Conservation (phyloP, 2,329 filamentous ascomycete genomes). For the Geosmithia putterillii region DNA sequence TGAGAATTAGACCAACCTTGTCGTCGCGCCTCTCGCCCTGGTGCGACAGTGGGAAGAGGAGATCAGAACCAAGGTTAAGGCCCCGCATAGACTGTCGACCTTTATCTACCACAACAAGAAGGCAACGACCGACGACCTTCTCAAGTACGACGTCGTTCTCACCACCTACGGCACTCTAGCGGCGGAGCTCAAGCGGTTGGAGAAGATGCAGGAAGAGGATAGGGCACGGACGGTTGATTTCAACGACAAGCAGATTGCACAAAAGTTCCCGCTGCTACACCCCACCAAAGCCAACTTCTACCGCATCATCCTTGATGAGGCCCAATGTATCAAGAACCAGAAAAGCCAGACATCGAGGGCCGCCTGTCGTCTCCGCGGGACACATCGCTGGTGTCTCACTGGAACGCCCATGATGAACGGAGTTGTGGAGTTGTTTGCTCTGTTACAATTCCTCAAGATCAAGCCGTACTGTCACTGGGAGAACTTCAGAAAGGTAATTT, state of each 20-base stretch:
- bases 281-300: slow-evolving; percentile 52
- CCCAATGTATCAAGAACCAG: slow-evolving; percentile 71
- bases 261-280: slow-evolving; percentile 47
- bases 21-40: slow-evolving; percentile 69
- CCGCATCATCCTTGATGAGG: slow-evolving; percentile 76
- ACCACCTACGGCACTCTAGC: slow-evolving; percentile 75
- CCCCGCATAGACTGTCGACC: slow-evolving; percentile 45
- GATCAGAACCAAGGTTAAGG: slow-evolving; percentile 56
- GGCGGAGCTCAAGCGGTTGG: slow-evolving; percentile 49
- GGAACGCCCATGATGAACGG: slow-evolving; percentile 86
- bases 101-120: slow-evolving; percentile 62
- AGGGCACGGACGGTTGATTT: slow-evolving; percentile 23
- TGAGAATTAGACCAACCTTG: slow-evolving; percentile 58
- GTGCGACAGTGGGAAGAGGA: slow-evolving; percentile 79
- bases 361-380: slow-evolving; percentile 50
- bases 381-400: slow-evolving; percentile 68
- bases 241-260: slow-evolving; percentile 19
- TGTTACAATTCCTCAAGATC: slow-evolving; percentile 68
- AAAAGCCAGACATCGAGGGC: slow-evolving; percentile 61
- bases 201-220: slow-evolving; percentile 35
- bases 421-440: slow-evolving; percentile 63
- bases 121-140: slow-evolving; percentile 45
- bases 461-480: slow-evolving; percentile 57
- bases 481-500: slow-evolving; percentile 43
- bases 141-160: slow-evolving; percentile 64